Conservation (phyloP, 441 rosid genomes). For the Isatis lusitanica region DNA sequence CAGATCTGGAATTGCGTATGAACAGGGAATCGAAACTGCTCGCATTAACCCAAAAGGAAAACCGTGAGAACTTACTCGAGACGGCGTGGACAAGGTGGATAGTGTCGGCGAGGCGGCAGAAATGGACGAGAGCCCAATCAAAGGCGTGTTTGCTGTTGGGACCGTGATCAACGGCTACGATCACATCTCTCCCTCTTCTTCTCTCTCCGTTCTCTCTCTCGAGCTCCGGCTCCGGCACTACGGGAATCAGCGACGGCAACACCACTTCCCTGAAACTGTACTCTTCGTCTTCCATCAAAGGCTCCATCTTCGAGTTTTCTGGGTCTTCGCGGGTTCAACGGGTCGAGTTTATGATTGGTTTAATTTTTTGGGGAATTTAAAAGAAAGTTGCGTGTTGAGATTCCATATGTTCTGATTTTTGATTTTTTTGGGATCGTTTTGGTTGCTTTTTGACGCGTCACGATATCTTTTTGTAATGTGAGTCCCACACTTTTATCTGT, state of each 20-base stretch:
- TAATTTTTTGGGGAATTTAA: neutral
- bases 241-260: slow-evolving; percentile 56
- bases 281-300: slow-evolving; percentile 54
- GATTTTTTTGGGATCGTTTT: neutral
- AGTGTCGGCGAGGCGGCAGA: slow-evolving; percentile 72
- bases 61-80: slow-evolving; percentile 47
- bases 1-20: neutral
- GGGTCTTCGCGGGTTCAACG: neutral
- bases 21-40: no score
- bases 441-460: slow-evolving; percentile 32
- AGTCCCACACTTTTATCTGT: slow-evolving; percentile 11
- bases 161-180: slow-evolving; percentile 59
- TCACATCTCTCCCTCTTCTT: slow-evolving; percentile 60
- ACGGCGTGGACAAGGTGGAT: slow-evolving; percentile 83
- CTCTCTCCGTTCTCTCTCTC: slow-evolving; percentile 78
- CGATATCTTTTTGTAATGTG: neutral
- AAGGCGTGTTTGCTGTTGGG: slow-evolving; percentile 42
- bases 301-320: slow-evolving; percentile 43
- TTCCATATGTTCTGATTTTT: neutral
- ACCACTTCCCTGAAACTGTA: slow-evolving; percentile 63
- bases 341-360: neutral
- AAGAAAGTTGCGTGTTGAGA: slow-evolving; percentile 18
- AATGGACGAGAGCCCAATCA: slow-evolving; percentile 41
- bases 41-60: neutral
- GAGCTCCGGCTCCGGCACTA: slow-evolving; percentile 55